These are phyloP conservation scores for Flammula alnicola DNA, from an alignment of 1,284 basidiomycete species.

Conservation along the genomic window DNA sequence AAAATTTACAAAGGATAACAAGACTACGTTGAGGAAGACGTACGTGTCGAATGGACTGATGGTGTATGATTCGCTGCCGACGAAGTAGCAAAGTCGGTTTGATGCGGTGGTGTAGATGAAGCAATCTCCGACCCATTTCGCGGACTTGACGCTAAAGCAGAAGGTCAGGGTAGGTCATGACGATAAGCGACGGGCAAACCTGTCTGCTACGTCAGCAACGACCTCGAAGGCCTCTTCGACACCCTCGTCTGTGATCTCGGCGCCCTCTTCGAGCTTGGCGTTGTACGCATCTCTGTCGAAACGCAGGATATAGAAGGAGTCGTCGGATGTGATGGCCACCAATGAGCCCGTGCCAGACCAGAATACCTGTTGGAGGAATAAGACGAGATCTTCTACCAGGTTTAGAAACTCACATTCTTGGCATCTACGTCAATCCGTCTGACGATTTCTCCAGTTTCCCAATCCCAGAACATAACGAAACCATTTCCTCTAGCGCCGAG, in stretches of 20 bases:
- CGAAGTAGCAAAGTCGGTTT: constrained; percentile 94
- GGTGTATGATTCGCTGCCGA: constrained; percentile 93
- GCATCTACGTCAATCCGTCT: constrained; percentile 96
- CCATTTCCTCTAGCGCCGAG: constrained; percentile 87
- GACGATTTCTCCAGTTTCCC: constrained; percentile 95
- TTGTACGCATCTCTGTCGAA: constrained; percentile 93
- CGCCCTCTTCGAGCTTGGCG: constrained; percentile 78
- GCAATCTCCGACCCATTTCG: constrained; percentile 99
- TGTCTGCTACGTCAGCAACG: constrained; percentile 89
- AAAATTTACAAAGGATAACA: constrained; percentile 17
- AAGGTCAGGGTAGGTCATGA: neutral
- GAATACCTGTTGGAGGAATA: no score
- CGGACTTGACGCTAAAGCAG: constrained; percentile 74
- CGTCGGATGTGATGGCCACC: constrained; percentile 88
- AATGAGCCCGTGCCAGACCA: constrained; percentile 93
- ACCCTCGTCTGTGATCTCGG: constrained; percentile 88
- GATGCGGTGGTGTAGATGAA: constrained; percentile 94
- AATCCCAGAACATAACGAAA: constrained; percentile 99
- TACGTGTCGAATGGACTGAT: constrained; percentile 93
- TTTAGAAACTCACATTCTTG: constrained; percentile 88
- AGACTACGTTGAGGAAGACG: constrained; percentile 38
- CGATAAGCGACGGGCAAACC: constrained; percentile 42
- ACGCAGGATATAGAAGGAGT: constrained; percentile 92
- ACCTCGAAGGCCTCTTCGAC: constrained; percentile 97
- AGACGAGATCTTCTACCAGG: no score